Percentiles rank a stretch among this genome's conserved stretches.
Conservation (phyloP, 148 eudicot genomes). For the Suaeda aralocaspica region DNA sequence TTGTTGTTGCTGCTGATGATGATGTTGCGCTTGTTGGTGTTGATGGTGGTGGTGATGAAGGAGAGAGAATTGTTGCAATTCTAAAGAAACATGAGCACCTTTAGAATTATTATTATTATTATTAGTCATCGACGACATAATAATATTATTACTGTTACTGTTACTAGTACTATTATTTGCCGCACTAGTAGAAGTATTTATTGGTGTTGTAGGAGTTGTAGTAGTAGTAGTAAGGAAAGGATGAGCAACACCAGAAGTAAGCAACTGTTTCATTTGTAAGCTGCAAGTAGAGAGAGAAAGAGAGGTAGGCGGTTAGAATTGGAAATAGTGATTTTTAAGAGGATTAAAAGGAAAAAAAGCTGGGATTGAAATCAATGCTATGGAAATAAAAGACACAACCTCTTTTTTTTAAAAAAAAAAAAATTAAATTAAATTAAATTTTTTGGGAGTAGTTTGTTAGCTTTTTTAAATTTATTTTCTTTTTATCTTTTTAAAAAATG, state of each 20-base stretch:
- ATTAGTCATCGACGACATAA: not conserved
- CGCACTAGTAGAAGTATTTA: not conserved
- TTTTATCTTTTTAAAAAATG: not conserved
- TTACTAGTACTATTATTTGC: not conserved
- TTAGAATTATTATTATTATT: slow-evolving; percentile 1
- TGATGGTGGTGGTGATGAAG: slow-evolving; percentile 26
- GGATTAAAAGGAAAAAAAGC: slow-evolving; percentile 12
- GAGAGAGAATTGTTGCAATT: slow-evolving; percentile 20
- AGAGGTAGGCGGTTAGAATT: slow-evolving; percentile 25
- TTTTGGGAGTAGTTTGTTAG: no score
- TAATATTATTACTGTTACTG: not conserved
- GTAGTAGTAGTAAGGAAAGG: slow-evolving; percentile 19
- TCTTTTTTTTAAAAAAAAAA: not conserved
- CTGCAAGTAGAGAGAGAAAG: slow-evolving; percentile 2
- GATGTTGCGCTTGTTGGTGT: slow-evolving; percentile 10
- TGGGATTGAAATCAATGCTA: slow-evolving; percentile 18
- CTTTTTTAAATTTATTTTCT: no score
- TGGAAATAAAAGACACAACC: no score
- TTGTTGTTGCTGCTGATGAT: slow-evolving; percentile 24
- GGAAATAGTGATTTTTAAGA: slow-evolving; percentile 26
- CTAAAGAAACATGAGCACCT: slow-evolving; percentile 2
- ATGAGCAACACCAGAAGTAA: not conserved
- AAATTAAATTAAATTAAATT: no score
- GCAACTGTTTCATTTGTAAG: slow-evolving; percentile 15
- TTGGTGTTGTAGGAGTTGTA: not conserved